Evolutionary conservation across 495 filamentous ascomycete species (phyloP), one percentile per base, ranked within the genome.

Genomic region (Xylaria telfairii): DNA sequence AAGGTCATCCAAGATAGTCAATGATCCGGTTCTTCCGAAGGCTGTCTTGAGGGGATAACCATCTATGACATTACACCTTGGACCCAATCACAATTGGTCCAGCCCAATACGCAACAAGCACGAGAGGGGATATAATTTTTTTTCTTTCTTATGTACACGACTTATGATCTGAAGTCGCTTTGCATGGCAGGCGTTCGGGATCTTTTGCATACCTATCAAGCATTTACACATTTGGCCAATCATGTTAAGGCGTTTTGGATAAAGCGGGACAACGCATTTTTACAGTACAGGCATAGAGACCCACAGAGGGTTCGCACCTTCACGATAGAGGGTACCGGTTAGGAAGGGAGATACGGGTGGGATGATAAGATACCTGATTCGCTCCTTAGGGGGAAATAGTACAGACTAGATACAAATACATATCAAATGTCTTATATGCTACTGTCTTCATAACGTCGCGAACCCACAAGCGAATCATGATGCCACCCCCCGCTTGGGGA

Each of bases 1-100:
- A 24, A 69, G 75, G 67, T 72, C 75, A 26, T 77, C 76, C 19
- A 64, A 42, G n/a, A 71, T 73, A 65, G 47, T 69, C 67, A 56
- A 41, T 39, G 71, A 71, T 0, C 71, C 65, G 41, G 61, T 69
- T 53, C 56, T 72, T 9, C 68, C 66, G 32, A 72, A 71, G 26
- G 61, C 59, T 19, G 10, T 67, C 54, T 13, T 67, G 28, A 62
- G 65, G 24, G 15, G 26, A 19, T 62, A 46, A 41, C 5, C 56
- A 49, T 49, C n/a, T 26, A 32, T 9, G 6, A 30, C 37, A 44
- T 53, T 12, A 56, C 39, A 15, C 34, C 10, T 56, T 53, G 46
- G 61, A 64, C 5, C 28, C n/a, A 28, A 56, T 41, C 39, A 59
- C 6, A 34, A 47, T 19, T 28, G 10, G 34, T 42, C 47, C 9